Percentiles rank a stretch among this genome's conserved stretches.
Conservation (phyloP, 2,329 filamentous ascomycete species). For the Fusarium sp. region DNA sequence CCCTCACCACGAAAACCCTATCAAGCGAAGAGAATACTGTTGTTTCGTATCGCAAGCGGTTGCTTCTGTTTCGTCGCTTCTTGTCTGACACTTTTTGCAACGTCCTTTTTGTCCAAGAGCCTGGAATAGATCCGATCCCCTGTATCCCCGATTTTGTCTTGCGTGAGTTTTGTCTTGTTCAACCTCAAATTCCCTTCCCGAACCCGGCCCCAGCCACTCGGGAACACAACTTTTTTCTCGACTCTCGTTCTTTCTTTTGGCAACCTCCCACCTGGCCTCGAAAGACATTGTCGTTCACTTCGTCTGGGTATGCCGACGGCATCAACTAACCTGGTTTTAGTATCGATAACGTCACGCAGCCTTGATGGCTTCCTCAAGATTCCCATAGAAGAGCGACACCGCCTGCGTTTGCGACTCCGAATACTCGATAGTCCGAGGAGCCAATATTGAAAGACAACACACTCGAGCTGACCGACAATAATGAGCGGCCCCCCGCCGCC, state of each 20-base stretch:
- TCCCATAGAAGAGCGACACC: conserved; percentile 46
- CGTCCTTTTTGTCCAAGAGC: conserved; percentile 42
- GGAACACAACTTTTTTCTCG: conserved; percentile 16
- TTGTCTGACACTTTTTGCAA: conserved; percentile 41
- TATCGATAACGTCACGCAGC: conserved; percentile 28
- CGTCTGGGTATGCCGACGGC: conserved; percentile 5
- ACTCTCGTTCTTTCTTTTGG: conserved; percentile 6
- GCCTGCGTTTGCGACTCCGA: conserved; percentile 32
- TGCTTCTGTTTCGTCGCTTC: conserved; percentile 35
- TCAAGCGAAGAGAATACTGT: conserved; percentile 14
- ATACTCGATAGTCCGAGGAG: conserved; percentile 26
- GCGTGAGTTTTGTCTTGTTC: conserved; percentile 45
- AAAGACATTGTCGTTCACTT: neutral
- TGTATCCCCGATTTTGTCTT: conserved; percentile 45
- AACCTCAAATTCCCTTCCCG: conserved; percentile 31
- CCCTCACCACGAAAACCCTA: conserved; percentile 17
- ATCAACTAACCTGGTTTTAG: conserved; percentile 38
- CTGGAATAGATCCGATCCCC: conserved; percentile 47
- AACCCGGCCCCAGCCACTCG: conserved; percentile 37
- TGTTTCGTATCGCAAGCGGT: conserved; percentile 34
- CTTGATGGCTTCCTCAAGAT: conserved; percentile 53
- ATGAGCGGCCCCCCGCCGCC: conserved; percentile 81
- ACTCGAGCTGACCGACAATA: conserved; percentile 44
- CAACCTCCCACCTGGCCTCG: neutral
- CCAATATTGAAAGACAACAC: conserved; percentile 20